Conservation (phyloP, 768 basidiomycete genomes). For the Hygrocybe coccinea region DNA sequence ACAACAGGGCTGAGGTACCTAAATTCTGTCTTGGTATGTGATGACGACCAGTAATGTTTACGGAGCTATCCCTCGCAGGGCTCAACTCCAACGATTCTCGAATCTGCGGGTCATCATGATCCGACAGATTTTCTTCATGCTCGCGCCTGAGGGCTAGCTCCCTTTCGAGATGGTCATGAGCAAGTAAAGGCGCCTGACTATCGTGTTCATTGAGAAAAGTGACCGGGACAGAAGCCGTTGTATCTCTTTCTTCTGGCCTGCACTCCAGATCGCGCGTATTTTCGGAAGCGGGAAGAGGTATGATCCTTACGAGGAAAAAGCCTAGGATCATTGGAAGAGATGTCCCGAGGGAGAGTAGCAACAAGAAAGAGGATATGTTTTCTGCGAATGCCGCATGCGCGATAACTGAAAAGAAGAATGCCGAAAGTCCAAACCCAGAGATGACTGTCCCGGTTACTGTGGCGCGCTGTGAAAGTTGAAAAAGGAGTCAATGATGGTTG, state of each 20-base stretch:
- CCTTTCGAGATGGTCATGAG: conserved; percentile 1
- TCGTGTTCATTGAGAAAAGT: conserved; percentile 16
- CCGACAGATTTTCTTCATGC: background rate
- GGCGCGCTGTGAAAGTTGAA: conserved; percentile 51
- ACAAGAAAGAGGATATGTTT: conserved; percentile 70
- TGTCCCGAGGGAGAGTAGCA: conserved; percentile 73
- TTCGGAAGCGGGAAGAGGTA: conserved; percentile 50
- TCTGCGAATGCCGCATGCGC: conserved; percentile 70
- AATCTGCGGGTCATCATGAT: background rate
- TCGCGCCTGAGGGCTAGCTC: background rate
- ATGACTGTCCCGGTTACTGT: conserved; percentile 73
- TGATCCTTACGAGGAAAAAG: conserved; percentile 61
- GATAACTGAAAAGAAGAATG: conserved; percentile 81
- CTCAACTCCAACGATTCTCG: background rate
- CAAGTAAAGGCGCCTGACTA: conserved; percentile 10
- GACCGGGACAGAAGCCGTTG: conserved; percentile 11
- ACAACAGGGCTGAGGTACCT: too few relatives aligned
- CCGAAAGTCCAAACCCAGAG: conserved; percentile 86
- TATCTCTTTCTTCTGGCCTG: conserved; percentile 11
- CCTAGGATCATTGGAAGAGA: conserved; percentile 77
- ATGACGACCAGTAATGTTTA: background rate
- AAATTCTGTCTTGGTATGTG: background rate
- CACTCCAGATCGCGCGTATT: conserved; percentile 19
- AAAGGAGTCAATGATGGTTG: background rate
- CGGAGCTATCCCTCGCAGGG: background rate